Evolutionary conservation across 1,284 basidiomycete genomes (phyloP).

Genomic region (Ceratobasidium sp.): DNA sequence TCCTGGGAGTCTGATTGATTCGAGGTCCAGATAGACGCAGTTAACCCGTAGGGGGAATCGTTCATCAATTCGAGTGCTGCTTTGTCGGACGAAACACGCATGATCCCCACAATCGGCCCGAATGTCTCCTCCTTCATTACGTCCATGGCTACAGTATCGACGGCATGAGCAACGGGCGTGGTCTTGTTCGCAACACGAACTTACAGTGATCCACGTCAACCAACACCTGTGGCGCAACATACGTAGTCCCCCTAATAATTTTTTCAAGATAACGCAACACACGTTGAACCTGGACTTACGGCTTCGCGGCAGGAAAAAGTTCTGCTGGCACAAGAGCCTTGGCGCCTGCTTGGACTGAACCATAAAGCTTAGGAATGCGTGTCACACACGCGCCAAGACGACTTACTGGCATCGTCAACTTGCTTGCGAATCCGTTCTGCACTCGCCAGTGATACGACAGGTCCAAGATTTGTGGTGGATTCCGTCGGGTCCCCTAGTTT

Average conservation of each 20-base stretch:
- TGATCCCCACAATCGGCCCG: conserved; percentile 91
- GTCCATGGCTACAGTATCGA: conserved; percentile 76
- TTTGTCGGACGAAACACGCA: conserved; percentile 83
- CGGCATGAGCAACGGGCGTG: conserved; percentile 44
- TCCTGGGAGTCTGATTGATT: conserved; percentile 70
- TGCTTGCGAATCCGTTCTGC: conserved; percentile 89
- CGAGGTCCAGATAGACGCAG: conserved; percentile 92
- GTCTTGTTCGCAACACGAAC: conserved; percentile 54
- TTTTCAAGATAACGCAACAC: not conserved
- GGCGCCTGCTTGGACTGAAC: conserved; percentile 80
- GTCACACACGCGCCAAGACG: conserved; percentile 6
- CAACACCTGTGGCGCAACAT: conserved; percentile 90
- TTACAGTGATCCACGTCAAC: conserved; percentile 87
- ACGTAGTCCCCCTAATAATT: conserved; percentile 75
- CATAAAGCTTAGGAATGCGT: not conserved
- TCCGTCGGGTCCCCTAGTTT: conserved; percentile 88
- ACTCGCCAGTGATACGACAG: conserved; percentile 89
- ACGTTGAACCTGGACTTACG: conserved; percentile 57
- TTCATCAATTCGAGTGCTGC: conserved; percentile 94
- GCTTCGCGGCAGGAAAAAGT: conserved; percentile 76
- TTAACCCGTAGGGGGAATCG: conserved; percentile 95
- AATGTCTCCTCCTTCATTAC: conserved; percentile 95
- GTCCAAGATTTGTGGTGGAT: conserved; percentile 83
- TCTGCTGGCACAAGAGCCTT: conserved; percentile 79
- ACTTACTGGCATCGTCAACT: conserved; percentile 81